These are phyloP conservation scores for Hypoxylon crocopeplum DNA, from an alignment of 495 filamentous ascomycete species.

Conservation along the genomic window DNA sequence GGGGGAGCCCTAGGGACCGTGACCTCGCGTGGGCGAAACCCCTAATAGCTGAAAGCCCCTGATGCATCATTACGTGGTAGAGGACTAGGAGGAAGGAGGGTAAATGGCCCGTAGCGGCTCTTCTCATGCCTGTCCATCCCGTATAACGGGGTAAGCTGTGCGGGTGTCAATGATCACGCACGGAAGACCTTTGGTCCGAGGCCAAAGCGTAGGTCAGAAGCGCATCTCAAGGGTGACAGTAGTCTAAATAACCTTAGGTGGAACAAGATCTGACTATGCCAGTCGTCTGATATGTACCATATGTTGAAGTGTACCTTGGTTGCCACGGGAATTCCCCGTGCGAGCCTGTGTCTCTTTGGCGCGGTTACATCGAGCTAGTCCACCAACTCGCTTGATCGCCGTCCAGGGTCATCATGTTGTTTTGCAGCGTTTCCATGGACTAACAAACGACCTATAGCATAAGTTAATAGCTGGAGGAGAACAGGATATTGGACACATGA, in stretches of 20 bases:
- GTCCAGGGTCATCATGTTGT: slow-evolving; percentile 33
- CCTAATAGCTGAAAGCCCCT: slow-evolving; percentile 17
- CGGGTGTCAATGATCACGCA: slow-evolving; percentile 39
- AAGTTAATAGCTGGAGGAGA: not conserved
- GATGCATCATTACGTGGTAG: slow-evolving; percentile 8
- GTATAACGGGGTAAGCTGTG: slow-evolving; percentile 22
- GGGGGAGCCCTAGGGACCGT: slow-evolving; percentile 4
- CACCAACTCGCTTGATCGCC: slow-evolving; percentile 49
- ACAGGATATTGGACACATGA: not conserved
- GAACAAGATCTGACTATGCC: slow-evolving; percentile 31
- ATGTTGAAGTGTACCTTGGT: slow-evolving; percentile 12
- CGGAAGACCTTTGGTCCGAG: slow-evolving; percentile 48
- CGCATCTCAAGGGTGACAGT: slow-evolving; percentile 15
- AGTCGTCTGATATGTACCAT: slow-evolving; percentile 25
- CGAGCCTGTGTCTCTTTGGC: slow-evolving; percentile 23
- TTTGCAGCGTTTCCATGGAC: slow-evolving; percentile 1
- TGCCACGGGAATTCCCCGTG: not conserved
- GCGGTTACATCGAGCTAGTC: slow-evolving; percentile 30
- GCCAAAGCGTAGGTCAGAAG: slow-evolving; percentile 28
- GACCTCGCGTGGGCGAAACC: slow-evolving; percentile 9
- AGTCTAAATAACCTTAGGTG: slow-evolving; percentile 27
- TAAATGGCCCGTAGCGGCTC: slow-evolving; percentile 19
- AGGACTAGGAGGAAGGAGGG: slow-evolving; percentile 2
- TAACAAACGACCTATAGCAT: not conserved
- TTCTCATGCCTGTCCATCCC: slow-evolving; percentile 17